phyloP scores from a whole-genome alignment of 2,329 filamentous ascomycete genomes.

The Trichoderma sp. region DNA sequence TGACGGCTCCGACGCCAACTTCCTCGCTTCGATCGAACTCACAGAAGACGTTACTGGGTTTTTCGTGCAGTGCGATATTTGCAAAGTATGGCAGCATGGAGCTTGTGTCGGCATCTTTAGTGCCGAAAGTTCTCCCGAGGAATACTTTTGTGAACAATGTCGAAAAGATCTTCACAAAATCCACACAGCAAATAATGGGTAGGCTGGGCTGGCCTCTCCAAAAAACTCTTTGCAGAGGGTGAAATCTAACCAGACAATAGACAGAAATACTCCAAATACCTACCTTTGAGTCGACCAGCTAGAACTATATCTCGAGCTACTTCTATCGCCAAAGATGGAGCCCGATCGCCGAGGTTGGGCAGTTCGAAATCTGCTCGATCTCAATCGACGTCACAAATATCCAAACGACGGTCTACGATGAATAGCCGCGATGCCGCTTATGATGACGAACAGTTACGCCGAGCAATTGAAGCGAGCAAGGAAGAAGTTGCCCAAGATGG shows the following conservation, averaged over 20 bases:
- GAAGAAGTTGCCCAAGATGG: conserved; percentile 65
- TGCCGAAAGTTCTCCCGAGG: conserved; percentile 87
- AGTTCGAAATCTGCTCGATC: conserved; percentile 61
- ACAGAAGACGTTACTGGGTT: conserved; percentile 89
- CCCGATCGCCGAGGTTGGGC: conserved; percentile 57
- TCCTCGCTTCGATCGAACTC: conserved; percentile 64
- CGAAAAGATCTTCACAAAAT: conserved; percentile 89
- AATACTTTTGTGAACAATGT: conserved; percentile 98
- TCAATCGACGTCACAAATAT: conserved; percentile 57
- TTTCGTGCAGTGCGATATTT: conserved; percentile 97
- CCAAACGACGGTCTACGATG: conserved; percentile 93
- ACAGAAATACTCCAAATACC: conserved; percentile 68
- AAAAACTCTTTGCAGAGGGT: neutral
- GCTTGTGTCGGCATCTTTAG: conserved; percentile 97
- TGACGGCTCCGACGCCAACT: conserved; percentile 61
- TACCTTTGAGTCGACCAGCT: conserved; percentile 62
- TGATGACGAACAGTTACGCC: conserved; percentile 86
- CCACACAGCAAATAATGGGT: conserved; percentile 82
- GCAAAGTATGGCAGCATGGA: conserved; percentile 98
- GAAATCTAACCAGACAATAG: conserved; percentile 42
- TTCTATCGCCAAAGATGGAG: conserved; percentile 67
- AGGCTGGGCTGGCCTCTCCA: conserved; percentile 48
- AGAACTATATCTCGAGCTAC: conserved; percentile 63
- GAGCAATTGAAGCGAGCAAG: conserved; percentile 94
- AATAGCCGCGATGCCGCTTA: conserved; percentile 95